Evolutionary conservation across 495 filamentous ascomycete species (phyloP), one percentile per base, ranked within the genome.

Genomic region (Penicillium subrubescens): DNA sequence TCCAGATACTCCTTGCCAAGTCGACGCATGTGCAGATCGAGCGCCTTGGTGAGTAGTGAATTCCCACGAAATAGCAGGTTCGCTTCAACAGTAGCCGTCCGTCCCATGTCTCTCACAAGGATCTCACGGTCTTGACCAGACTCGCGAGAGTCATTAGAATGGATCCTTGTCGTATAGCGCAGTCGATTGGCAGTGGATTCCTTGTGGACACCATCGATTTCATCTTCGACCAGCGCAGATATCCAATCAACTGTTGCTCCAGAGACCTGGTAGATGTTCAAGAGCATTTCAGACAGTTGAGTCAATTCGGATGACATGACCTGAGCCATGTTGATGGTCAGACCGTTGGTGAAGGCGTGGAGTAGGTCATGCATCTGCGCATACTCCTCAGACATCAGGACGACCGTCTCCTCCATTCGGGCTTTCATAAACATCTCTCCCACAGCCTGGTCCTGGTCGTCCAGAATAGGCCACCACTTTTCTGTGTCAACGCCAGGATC

Each of bases 261-360:
- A n/a, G 92, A 93, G 14, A 97, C 96, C 73, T 99, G 95, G 70
- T 91, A 99, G 58, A 99, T 96, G 69, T 97, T 92, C 67, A 98
- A 81, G 51, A 99, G 86, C 37, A 90, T 88, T 70, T 97, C 93
- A 10, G 92, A 89, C n/a, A 98, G 79, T 27, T 87, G 82, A 66
- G 88, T 89, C 43, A 97, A 81, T 68, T 92, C 88, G 0, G 86
- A 86, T 8, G 93, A 91, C 66, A 97, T 80, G 53, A 92, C 83
- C 52, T 90, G 85, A 2, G 92, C 88, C 66, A 99, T 92, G 68
- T 95, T 90, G 59, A 91, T 82, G 4, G 93, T 97, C 37, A 99
- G 79, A 2, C 92, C 92, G 55, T 89, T 90, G 46, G 85, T 85
- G 76, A 97, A 97, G 1, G 84, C 85, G 66, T 97, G 94, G 21